Base-by-base conservation (phyloP, 306 rosid species). In the peach (Prunus persica) region DNA sequence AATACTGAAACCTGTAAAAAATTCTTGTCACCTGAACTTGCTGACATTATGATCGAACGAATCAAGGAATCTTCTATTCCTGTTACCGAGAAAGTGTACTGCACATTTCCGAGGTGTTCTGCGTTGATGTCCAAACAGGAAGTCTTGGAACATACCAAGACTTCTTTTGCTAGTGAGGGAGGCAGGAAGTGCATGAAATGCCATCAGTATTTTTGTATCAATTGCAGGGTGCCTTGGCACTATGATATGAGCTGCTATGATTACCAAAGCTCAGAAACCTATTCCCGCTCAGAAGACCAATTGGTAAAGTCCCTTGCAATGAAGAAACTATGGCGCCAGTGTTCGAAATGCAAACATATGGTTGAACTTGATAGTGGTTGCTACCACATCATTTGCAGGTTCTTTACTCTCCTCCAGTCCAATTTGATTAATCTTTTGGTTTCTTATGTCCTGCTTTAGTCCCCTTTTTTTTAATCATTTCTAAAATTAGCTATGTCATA, bases 351-450 rank as follows among this genome's bases (percentile, higher is more conserved):
- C 77, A 83, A 74, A 71, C 90, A 87, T 78, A 86, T 93, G 96
- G 86, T 90, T 76, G 98, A 93, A 80, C 96, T 91, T 69, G 83
- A 87, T 27, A 88, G 91, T 79, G 98, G 98, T 47, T 93, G 98
- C 88, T 85, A 83, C 79, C 98, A 91, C 87, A 93, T 90, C 84
- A 93, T 91, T 69, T 90, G 97, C 97, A 89, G 96, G 97, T 93
- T 51, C 38, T 13, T 60, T 12, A 81, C 72, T 74, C 51, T 34
- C 75, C n/a, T 57, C 47, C 45, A 16, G 18, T 25, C 72, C 30
- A 45, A 0, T 52, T 46, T 34, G 27, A 34, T 15, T 32, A 8
- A 18, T 27, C 38, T 27, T 54, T 9, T 18, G 51, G 11, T 18
- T 38, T 46, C 56, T 10, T 7, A 2, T 15, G 45, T 30, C 20